Base-by-base conservation (phyloP, 331 rosid species). In the Malus hybrid region DNA sequence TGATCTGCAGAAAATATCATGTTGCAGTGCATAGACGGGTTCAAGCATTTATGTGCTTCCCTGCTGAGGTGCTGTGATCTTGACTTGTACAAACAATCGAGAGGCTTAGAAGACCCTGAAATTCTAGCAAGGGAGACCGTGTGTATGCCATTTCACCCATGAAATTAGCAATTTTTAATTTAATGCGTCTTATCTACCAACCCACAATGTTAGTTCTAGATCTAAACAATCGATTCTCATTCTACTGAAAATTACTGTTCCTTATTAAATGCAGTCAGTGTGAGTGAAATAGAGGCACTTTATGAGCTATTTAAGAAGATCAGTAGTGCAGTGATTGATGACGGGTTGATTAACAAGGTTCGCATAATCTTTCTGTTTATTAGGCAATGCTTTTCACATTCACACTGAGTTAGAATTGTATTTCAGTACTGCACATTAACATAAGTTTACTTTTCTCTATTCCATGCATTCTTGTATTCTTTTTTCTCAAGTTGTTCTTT, bases 331-430 rank as follows among this genome's bases (percentile, higher is more conserved):
- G 98, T 92, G 74, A 89, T 95, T 60, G 99, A 95, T 80, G 98
- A 95, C 74, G 99, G 98, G 62, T 82, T 95, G 88, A 95, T 95
- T 77, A 95, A 90, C 90, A 95, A 95, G 99, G 98, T 95, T 73
- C 64, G 33, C 55, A 44, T 19, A 57, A 14, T 12, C 20, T 28
- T 61, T 62, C 36, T 76, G 8, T 77, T 34, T 63, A 50, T 81
- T 67, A 46, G 76, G 69, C 73, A 71, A 19, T 86, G 71, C 27
- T 76, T 55, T 67, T 16, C 14, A 12, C 4, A 39, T 39, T 39
- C 12, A 39, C 46, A 39, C 46, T 55, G 48, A 54, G 27, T 34
- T 18, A 50, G 56, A 50, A 50, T 52, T 52, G 57, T 52, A 52
- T 52, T 52, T 52, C 3, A 4, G 18, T 52, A 6, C 18, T 52